Evolutionary conservation across 2,329 filamentous ascomycete species (phyloP).

Genomic region (Neodidymelliopsis sp.): DNA sequence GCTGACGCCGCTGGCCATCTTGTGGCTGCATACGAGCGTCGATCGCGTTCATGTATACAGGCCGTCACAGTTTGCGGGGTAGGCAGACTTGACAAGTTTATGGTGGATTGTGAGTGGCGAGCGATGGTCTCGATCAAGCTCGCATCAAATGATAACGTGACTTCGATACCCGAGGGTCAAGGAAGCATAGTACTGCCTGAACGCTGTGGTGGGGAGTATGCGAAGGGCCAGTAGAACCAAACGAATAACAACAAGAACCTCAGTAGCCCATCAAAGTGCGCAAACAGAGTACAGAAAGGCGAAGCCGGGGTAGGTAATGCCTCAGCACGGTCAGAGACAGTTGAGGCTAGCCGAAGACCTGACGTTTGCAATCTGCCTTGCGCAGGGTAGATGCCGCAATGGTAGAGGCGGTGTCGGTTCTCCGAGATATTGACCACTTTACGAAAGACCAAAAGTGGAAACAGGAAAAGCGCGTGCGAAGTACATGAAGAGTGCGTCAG

Average conservation of each 20-base stretch:
- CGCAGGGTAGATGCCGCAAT: conserved; percentile 36
- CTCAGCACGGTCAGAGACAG: conserved; percentile 31
- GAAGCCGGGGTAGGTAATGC: conserved; percentile 30
- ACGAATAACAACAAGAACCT: conserved; percentile 20
- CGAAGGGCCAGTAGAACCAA: conserved; percentile 19
- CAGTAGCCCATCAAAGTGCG: conserved; percentile 25
- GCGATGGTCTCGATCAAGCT: conserved; percentile 15
- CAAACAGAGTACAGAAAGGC: conserved; percentile 23
- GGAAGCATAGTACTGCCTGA: conserved; percentile 47
- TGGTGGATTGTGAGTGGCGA: conserved; percentile 15
- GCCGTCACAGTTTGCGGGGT: conserved; percentile 7
- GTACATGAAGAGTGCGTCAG: conserved; percentile 26
- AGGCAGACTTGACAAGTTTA: conserved; percentile 32
- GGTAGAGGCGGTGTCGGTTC: conserved; percentile 44
- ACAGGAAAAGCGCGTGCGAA: conserved; percentile 34
- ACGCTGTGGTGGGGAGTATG: conserved; percentile 26
- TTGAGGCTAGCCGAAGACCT: conserved; percentile 35
- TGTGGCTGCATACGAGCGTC: conserved; percentile 45
- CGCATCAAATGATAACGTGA: conserved; percentile 40
- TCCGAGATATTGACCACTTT: conserved; percentile 35
- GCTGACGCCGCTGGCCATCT: conserved; percentile 44
- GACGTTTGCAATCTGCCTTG: conserved; percentile 45
- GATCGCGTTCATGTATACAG: conserved; percentile 38
- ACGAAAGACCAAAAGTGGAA: conserved; percentile 30
- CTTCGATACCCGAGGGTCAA: conserved; percentile 33